Evolutionary conservation across 805 yeast genomes (phyloP), one percentile per base, ranked within the genome.

Genomic region (Lachancea nothofagi): DNA sequence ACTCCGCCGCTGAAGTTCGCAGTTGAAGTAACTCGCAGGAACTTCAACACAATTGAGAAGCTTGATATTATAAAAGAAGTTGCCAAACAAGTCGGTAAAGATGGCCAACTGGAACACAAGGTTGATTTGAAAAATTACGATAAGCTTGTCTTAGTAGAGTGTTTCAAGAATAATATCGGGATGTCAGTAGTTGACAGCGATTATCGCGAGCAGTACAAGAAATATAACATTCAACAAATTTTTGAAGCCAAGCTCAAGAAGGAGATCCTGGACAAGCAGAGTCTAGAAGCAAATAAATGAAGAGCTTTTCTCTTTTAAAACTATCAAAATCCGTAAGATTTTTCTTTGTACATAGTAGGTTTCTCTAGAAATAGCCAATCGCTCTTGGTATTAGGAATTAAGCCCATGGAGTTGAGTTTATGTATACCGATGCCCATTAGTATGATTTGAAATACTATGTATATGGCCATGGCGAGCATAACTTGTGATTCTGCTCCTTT

Each of bases 301-400:
- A n/a, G 9, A n/a, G n/a, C n/a, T n/a, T n/a, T n/a, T n/a, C 22
- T 13, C 37, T 15, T 14, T 21, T 25, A 14, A 13, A 27, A 28
- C 27, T 20, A 21, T 48, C 43, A 59, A 41, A 55, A 43, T 5
- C 53, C 43, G 42, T 46, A 56, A 15, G 62, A 47, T 26, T 47
- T 48, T 4, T 45, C 43, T 36, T 43, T 42, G 26, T 57, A 54
- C 30, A 48, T 38, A 3, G 68, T 49, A 5, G 70, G 65, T 2
- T 49, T 51, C 55, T 88, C 94, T 89, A 95, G 89, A 5, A 87
- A 78, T 13, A 90, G 65, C 97, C 97, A 93, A 57, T 90, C 98
- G 48, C 95, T 81, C 33, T 72, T 72, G 26, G 78, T 81, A 51
- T 83, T 85, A 17, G 98, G 98, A 43, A 90, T 78, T 48, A 90